These are phyloP conservation scores for Alnus rubra DNA, from an alignment of 306 rosid genomes.

Conservation along the genomic window DNA sequence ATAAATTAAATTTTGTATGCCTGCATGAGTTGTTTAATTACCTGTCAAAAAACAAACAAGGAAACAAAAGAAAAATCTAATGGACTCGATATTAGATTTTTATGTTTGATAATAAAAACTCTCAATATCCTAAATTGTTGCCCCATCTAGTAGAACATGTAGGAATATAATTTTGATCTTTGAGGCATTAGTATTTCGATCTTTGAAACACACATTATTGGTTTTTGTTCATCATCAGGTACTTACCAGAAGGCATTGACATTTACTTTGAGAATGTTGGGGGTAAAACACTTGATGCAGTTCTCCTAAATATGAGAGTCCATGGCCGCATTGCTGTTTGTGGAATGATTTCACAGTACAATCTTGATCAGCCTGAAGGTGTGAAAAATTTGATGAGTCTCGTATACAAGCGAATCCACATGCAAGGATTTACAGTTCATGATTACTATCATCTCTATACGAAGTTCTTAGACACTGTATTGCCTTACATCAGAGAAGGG, in stretches of 20 bases:
- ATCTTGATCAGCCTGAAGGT: constrained; percentile 57
- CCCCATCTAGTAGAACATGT: not conserved
- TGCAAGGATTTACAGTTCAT: constrained; percentile 51
- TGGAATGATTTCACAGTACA: constrained; percentile 66
- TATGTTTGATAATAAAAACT: not conserved
- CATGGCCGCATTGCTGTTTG: constrained; percentile 51
- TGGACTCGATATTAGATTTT: too few relatives aligned
- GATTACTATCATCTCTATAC: constrained; percentile 30
- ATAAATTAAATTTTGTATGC: too few relatives aligned
- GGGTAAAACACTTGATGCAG: constrained; percentile 65
- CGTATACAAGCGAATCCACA: constrained; percentile 32
- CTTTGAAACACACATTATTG: too few relatives aligned
- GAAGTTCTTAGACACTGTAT: not conserved
- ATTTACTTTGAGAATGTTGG: constrained; percentile 78
- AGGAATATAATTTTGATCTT: not conserved
- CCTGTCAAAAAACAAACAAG: too few relatives aligned
- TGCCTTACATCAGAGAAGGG: not conserved
- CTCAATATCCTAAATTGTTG: not conserved
- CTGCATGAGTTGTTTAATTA: not conserved
- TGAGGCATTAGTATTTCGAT: too few relatives aligned
- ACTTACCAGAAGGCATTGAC: constrained; percentile 65
- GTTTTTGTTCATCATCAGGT: constrained; percentile 18
- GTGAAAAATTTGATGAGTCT: constrained; percentile 42
- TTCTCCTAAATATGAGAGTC: constrained; percentile 53
- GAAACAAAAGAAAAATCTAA: too few relatives aligned